Percentiles rank a stretch among this genome's conserved stretches.
Conservation (phyloP, 345 rosid genomes). For the Pistacia atlantica region DNA sequence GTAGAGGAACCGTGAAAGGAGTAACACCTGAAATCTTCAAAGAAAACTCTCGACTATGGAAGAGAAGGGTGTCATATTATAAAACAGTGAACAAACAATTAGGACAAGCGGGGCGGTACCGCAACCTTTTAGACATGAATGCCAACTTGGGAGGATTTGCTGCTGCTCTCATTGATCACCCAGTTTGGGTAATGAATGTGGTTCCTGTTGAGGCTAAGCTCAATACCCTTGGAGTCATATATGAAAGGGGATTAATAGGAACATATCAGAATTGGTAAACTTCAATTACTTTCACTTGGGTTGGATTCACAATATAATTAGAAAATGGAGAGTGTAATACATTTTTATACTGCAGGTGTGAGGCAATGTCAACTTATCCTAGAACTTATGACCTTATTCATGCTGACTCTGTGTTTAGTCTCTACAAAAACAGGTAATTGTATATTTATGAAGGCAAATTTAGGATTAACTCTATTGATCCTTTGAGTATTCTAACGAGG, state of each 20-base stretch:
- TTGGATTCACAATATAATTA: neutral
- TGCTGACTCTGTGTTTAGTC: conserved; percentile 58
- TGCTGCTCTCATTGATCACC: conserved; percentile 51
- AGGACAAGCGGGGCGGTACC: conserved; percentile 47
- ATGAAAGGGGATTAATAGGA: conserved; percentile 65
- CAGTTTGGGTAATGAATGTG: conserved; percentile 72
- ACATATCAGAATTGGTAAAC: conserved; percentile 65
- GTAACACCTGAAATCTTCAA: conserved; percentile 40
- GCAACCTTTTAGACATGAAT: conserved; percentile 71
- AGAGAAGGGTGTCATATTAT: conserved; percentile 49
- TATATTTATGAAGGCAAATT: neutral
- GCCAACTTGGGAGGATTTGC: conserved; percentile 69
- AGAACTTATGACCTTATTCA: conserved; percentile 70
- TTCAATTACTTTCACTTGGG: neutral
- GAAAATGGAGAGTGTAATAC: neutral
- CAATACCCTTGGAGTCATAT: conserved; percentile 61
- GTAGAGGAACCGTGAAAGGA: conserved; percentile 43
- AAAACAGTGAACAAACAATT: conserved; percentile 55
- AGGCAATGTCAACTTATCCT: conserved; percentile 80
- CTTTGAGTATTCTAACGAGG: neutral
- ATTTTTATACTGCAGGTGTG: conserved; percentile 46
- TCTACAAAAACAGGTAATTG: conserved; percentile 51
- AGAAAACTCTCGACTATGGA: conserved; percentile 45
- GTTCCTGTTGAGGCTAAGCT: conserved; percentile 51
- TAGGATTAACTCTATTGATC: neutral